Percentiles rank a stretch among this genome's conserved stretches.
Evolutionary conservation across 768 basidiomycete genomes (phyloP).

Genomic region (Sistotremastrum suecicum): DNA sequence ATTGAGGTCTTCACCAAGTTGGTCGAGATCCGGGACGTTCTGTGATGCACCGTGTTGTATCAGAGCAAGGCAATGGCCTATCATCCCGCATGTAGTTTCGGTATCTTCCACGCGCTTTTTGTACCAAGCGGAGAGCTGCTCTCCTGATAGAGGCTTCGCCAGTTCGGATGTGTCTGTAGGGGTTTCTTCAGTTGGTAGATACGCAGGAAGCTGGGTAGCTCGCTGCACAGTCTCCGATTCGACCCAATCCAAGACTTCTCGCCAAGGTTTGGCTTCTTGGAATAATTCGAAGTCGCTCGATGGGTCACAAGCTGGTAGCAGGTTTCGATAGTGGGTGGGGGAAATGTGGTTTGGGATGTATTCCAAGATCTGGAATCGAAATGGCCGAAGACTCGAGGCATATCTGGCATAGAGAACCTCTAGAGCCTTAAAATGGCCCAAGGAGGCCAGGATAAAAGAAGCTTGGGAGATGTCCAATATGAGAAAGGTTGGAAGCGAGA

Average conservation of each 20-base stretch:
- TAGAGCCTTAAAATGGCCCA: constrained; percentile 43
- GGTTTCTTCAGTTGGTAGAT: constrained; percentile 1
- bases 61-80: constrained; percentile 64
- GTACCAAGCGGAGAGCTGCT: constrained; percentile 66
- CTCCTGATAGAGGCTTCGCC: constrained; percentile 25
- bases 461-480: constrained; percentile 37
- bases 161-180: constrained; percentile 4
- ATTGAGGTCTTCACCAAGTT: constrained; percentile 82
- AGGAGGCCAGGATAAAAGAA: constrained; percentile 54
- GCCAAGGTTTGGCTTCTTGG: constrained; percentile 27
- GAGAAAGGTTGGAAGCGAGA: constrained; percentile 49
- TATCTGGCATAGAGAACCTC: constrained; percentile 45
- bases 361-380: constrained; percentile 55
- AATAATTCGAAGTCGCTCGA: constrained; percentile 29
- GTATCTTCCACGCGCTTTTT: constrained; percentile 43
- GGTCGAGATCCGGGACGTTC: constrained; percentile 65
- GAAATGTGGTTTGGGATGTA: constrained; percentile 60
- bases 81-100: constrained; percentile 53
- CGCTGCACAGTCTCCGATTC: constrained; percentile 32
- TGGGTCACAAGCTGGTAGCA: constrained; percentile 52
- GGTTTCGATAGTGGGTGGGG: constrained; percentile 42
- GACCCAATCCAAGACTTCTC: constrained; percentile 42
- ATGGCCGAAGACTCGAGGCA: constrained; percentile 43
- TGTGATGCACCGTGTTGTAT: constrained; percentile 80
- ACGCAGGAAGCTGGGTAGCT: constrained; percentile 20